Conservation (phyloP, 1,139 yeast genomes). For the Blastobotrys aristatus region DNA sequence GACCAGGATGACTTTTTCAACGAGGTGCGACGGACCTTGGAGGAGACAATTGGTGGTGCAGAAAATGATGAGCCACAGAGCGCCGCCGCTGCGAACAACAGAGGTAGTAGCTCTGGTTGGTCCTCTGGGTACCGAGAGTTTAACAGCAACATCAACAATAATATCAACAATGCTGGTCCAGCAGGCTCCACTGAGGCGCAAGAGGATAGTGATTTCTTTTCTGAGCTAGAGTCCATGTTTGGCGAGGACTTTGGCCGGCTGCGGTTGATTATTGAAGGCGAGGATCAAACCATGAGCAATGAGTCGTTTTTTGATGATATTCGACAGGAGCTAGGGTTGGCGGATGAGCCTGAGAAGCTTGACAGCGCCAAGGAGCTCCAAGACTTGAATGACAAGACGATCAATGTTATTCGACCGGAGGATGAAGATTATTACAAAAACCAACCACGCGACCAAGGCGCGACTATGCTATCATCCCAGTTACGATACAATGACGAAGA, state of each 20-base stretch:
- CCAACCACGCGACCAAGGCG: too few relatives aligned
- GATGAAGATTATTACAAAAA: background rate
- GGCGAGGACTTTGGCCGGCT: background rate
- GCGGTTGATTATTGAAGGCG: background rate
- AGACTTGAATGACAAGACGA: background rate
- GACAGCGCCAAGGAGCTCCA: background rate
- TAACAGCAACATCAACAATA: background rate
- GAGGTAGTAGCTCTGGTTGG: background rate
- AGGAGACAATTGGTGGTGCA: background rate
- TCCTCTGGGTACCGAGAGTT: background rate
- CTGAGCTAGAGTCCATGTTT: too few relatives aligned
- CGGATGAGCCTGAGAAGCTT: too few relatives aligned
- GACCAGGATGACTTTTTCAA: background rate
- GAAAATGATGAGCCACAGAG: background rate
- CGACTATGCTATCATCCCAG: too few relatives aligned
- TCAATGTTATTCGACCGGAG: too few relatives aligned
- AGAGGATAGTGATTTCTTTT: too few relatives aligned
- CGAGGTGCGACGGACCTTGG: background rate
- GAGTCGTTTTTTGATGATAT: background rate
- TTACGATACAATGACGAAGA: too few relatives aligned
- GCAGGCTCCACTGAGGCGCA: too few relatives aligned
- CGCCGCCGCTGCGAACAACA: background rate
- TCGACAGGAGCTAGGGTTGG: background rate
- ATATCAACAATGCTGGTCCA: background rate
- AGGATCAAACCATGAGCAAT: background rate